Conservation (phyloP, 2,329 filamentous ascomycete genomes). For the Alternaria dauci region DNA sequence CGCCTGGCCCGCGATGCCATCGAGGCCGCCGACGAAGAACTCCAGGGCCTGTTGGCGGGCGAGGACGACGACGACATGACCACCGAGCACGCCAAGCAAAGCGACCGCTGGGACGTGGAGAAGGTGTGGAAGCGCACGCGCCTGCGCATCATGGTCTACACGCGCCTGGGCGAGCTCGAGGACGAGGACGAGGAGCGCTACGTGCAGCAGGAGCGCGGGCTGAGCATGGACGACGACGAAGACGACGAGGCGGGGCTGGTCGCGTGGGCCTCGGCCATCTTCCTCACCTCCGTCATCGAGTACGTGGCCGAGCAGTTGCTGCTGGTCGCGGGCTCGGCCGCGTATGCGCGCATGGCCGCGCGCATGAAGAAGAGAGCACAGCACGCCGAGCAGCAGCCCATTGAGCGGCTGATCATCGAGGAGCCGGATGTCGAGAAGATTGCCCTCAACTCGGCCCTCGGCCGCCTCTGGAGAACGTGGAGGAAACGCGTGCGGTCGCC, state of each 20-base stretch:
- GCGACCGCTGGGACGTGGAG: conserved; percentile 84
- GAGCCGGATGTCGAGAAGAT: conserved; percentile 93
- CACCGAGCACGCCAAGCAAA: conserved; percentile 34
- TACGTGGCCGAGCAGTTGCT: conserved; percentile 92
- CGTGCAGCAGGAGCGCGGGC: conserved; percentile 74
- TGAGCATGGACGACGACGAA: conserved; percentile 62
- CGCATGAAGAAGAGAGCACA: conserved; percentile 50
- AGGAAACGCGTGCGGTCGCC: conserved; percentile 76
- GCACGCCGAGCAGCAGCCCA: conserved; percentile 63
- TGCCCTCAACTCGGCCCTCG: conserved; percentile 86
- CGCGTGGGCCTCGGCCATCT: conserved; percentile 92
- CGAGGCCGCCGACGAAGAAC: conserved; percentile 81
- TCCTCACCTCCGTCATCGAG: conserved; percentile 92
- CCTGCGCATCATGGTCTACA: conserved; percentile 97
- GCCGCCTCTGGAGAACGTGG: conserved; percentile 93
- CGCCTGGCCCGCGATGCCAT: conserved; percentile 88
- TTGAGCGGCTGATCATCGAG: conserved; percentile 80
- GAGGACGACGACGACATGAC: conserved; percentile 62
- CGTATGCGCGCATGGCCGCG: conserved; percentile 68
- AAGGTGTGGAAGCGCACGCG: conserved; percentile 93
- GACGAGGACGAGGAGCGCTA: conserved; percentile 95
- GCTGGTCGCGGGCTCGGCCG: conserved; percentile 84
- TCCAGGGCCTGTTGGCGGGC: conserved; percentile 87
- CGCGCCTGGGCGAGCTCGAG: conserved; percentile 93
- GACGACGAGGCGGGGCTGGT: conserved; percentile 61